These are phyloP conservation scores for Protomyces inouyei DNA, from an alignment of 1,139 yeast genomes.

Conservation along the genomic window DNA sequence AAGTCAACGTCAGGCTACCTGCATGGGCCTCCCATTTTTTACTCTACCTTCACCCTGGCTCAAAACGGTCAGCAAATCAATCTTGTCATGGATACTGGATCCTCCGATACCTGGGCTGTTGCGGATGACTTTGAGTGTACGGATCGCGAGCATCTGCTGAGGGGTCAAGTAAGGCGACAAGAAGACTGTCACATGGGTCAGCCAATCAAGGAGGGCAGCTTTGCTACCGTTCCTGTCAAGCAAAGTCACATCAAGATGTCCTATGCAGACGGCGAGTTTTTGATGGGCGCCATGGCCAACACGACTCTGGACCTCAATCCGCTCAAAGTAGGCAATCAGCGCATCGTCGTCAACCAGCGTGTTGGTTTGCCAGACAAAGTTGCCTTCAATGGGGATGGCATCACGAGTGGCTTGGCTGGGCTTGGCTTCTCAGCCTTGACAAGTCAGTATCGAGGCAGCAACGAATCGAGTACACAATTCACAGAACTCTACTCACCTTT, in stretches of 20 bases:
- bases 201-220: not conserved
- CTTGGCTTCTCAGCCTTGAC: not conserved
- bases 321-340: not conserved
- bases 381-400: constrained; percentile 8
- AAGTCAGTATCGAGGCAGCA: not conserved
- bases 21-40: not conserved
- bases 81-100: constrained; percentile 20
- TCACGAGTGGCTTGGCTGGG: constrained; percentile 17
- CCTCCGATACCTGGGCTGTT: constrained; percentile 16
- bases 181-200: constrained; percentile 6
- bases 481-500: not conserved
- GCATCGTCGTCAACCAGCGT: not conserved
- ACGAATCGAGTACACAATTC: not conserved
- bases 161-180: not conserved
- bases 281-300: not conserved
- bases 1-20: not conserved
- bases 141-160: not conserved
- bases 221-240: constrained; percentile 5
- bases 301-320: not conserved
- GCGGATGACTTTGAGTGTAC: constrained; percentile 6
- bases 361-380: not conserved
- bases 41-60: not conserved
- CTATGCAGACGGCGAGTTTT: constrained; percentile 17
- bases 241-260: not conserved
- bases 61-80: not conserved